Percentiles rank a stretch among this genome's conserved stretches.
Evolutionary conservation across 1,284 basidiomycete genomes (phyloP).

Genomic region (Cronartium ribicola): DNA sequence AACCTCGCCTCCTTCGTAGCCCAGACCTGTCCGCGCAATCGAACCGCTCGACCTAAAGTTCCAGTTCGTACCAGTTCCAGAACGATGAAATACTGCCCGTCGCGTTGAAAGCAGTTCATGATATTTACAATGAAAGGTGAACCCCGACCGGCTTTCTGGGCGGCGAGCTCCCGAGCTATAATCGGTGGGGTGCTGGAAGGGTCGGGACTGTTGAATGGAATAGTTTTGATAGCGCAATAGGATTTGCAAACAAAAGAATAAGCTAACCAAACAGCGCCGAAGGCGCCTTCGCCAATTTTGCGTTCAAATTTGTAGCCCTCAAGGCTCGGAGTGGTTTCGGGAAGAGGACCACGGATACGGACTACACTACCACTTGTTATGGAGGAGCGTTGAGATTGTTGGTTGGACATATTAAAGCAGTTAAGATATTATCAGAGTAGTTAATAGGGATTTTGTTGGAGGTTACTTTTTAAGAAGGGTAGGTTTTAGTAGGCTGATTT

Average conservation of each 20-base stretch:
- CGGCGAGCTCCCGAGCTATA: not conserved
- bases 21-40: too few species aligned
- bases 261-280: not conserved
- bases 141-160: not conserved
- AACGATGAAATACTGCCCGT: not conserved
- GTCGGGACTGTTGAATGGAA: not conserved
- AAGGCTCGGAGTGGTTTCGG: too few species aligned
- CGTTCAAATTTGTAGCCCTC: conserved; percentile 2
- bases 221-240: not conserved
- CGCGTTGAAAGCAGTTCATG: not conserved
- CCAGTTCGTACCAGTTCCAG: not conserved
- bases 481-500: too few species aligned
- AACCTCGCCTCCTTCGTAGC: conserved; percentile 47
- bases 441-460: too few species aligned
- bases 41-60: not conserved
- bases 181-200: not conserved
- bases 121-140: not conserved
- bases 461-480: too few species aligned
- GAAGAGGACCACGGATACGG: too few species aligned
- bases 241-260: not conserved
- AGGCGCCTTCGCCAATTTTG: not conserved
- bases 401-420: too few species aligned
- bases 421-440: too few species aligned
- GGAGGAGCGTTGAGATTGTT: too few species aligned
- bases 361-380: too few species aligned